phyloP scores from a whole-genome alignment of 2,329 filamentous ascomycete genomes.

The Phaeoacremonium minimum region DNA sequence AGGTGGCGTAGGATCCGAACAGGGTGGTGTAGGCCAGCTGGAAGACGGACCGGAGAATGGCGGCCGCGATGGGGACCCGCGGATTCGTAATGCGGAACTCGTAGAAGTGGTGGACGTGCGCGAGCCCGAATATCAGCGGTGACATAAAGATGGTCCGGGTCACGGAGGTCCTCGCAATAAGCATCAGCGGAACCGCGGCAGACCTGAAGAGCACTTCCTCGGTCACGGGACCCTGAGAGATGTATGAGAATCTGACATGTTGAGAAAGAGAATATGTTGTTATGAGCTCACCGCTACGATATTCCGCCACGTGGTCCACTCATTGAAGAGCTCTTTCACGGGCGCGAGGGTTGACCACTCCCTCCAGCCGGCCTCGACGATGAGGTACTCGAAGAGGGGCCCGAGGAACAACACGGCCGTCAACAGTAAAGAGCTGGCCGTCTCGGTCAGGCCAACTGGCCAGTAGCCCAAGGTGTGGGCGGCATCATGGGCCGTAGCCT shows the following conservation, averaged over 20 bases:
- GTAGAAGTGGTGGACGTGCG: constrained; percentile 93
- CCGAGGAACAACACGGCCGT: constrained; percentile 78
- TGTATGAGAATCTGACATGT: too few relatives aligned
- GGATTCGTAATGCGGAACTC: constrained; percentile 84
- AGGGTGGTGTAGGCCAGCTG: constrained; percentile 89
- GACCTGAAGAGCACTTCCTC: constrained; percentile 95
- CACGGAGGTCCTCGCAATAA: constrained; percentile 60
- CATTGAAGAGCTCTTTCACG: constrained; percentile 56
- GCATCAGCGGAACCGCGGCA: constrained; percentile 75
- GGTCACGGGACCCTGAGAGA: constrained; percentile 75
- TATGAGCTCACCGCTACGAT: constrained; percentile 76
- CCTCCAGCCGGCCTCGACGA: constrained; percentile 69
- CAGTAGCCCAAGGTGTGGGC: constrained; percentile 75
- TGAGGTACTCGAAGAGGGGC: constrained; percentile 73
- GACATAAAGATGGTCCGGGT: constrained; percentile 70
- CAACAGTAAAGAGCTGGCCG: constrained; percentile 60
- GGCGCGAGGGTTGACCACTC: constrained; percentile 56
- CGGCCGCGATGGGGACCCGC: constrained; percentile 56
- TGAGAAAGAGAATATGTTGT: too few relatives aligned
- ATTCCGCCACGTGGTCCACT: constrained; percentile 84
- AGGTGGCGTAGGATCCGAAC: constrained; percentile 89
- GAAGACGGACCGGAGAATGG: constrained; percentile 68
- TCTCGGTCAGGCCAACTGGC: constrained; percentile 66
- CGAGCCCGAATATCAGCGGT: constrained; percentile 86
- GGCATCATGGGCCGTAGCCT: constrained; percentile 45